Base-by-base conservation (phyloP, 2,329 filamentous ascomycete genomes). In the Epicoccum sorghinum region DNA sequence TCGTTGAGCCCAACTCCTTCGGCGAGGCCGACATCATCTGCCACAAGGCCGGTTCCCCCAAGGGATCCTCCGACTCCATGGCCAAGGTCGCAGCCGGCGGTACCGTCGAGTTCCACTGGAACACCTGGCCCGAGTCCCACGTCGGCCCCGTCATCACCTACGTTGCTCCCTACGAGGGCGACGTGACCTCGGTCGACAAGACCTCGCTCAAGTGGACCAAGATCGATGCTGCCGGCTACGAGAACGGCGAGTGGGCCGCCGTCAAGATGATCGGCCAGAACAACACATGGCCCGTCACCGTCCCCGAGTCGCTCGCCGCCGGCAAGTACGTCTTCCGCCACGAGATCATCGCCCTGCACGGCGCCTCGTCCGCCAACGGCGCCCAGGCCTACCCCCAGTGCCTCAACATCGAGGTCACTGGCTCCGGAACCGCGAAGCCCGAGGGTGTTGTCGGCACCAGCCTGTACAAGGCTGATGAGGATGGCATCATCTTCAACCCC, bases 1-100 rank as follows among this genome's bases (percentile, higher is more conserved):
- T 72, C 52, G 65, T 74, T 27, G 60, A 64, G 47, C 69, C 69
- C 39, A 61, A 65, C 56, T 42, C 57, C 27, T 74, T 66, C 61
- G 53, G 48, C 47, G 56, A 52, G 13, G 37, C 70, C 43, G 70
- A 74, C 60, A 86, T 88, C 60, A 83, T 86, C 74, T 88, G 85
- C 78, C 86, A 89, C 78, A 79, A 79, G 69, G 73, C 75, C 38
- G 85, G 81, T 27, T 77, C 78, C 27, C 78, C 80, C 76, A 57
- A 63, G 27, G 55, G 55, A 25, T 62, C 59, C 24, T 62, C 58
- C 9, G 75, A 79, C 52, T 77, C 79, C 58, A 40, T 67, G 43
- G 84, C 82, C 14, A 75, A 80, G n/a, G 81, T 88, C 33, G 76
- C 79, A n/a, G 87, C 86, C 12, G 88, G 87, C 57, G 77, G 78